Evolutionary conservation across 2,329 filamentous ascomycete genomes (phyloP), one percentile per base, ranked within the genome.

Genomic region (Sclerotinia trifoliorum): DNA sequence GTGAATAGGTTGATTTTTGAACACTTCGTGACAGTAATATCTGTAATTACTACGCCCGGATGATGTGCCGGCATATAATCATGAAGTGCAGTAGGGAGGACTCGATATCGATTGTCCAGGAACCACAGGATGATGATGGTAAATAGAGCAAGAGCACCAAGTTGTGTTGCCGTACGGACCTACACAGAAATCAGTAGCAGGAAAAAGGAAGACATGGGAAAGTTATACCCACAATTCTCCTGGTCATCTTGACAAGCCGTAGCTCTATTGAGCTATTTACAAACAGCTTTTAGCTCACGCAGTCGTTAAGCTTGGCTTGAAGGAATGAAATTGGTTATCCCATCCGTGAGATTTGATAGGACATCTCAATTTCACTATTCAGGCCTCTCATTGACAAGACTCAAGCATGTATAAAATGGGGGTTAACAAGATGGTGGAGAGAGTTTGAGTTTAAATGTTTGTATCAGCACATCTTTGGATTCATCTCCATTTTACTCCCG

Each of bases 11-110:
- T 90, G 48, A 90, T 74, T 2, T 83, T 81, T 10, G 86, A 88
- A 77, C 90, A 92, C 56, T 83, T 86, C 42, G 84, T 82, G 68
- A 92, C 81, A 5, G 85, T 89, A 64, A 92, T 83, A 79, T 92
- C 90, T 67, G 88, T 91, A 74, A 92, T 86, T 73, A 91, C 85
- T 68, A 87, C 83, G 70, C 89, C 89, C 55, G 87, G 83, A 75
- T 91, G 88, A 78, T 91, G 89, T 63, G 84, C 83, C 19, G 89
- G 90, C 46, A 91, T 82, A 73, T 88, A 85, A 77, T 84, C 86
- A 79, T 92, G 90, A 72, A 92, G 86, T 42, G 86, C 83, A 70
- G 84, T 83, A 26, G 90, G 90, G 54, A 92, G 84, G 67, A 92
- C 86, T 68, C 87, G 84, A 79, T 90, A 91, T 74, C 83, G 84